Conservation (phyloP, 164 flowering plant genomes). For the Vitis cinerea region DNA sequence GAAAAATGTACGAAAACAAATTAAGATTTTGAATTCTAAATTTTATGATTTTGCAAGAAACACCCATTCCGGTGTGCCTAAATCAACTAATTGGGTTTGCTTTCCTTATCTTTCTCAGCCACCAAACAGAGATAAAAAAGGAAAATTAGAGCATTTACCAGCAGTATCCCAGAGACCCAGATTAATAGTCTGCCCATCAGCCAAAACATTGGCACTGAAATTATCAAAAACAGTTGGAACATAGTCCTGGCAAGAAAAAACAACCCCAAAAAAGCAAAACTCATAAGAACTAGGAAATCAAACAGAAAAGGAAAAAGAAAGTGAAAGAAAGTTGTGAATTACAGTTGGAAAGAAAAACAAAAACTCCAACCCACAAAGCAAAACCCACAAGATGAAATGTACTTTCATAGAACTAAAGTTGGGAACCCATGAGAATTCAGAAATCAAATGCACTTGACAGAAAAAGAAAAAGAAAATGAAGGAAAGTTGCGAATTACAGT, state of each 20-base stretch:
- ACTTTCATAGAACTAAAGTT: no score
- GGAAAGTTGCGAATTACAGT: not conserved
- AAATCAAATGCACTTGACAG: no score
- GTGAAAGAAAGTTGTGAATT: conserved; percentile 2
- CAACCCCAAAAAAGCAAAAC: conserved; percentile 1
- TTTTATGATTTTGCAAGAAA: not conserved
- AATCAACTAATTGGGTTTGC: not conserved
- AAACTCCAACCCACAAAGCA: not conserved
- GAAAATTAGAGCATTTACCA: conserved; percentile 30
- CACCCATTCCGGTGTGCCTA: not conserved
- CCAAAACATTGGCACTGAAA: conserved; percentile 66
- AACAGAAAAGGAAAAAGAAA: conserved; percentile 2
- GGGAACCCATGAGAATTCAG: no score
- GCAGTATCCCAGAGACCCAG: conserved; percentile 81
- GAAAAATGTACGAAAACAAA: not conserved
- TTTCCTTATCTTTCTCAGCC: not conserved
- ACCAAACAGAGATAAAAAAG: conserved; percentile 9
- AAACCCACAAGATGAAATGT: not conserved
- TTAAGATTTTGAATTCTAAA: not conserved
- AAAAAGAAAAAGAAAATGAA: no score
- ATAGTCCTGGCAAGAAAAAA: conserved; percentile 45
- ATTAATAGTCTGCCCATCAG: conserved; percentile 57
- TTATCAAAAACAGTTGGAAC: conserved; percentile 76
- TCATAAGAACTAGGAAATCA: not conserved
- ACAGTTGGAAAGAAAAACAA: conserved; percentile 18